phyloP scores from a whole-genome alignment of 2,329 filamentous ascomycete genomes.

The Microcyclosporella mali region DNA sequence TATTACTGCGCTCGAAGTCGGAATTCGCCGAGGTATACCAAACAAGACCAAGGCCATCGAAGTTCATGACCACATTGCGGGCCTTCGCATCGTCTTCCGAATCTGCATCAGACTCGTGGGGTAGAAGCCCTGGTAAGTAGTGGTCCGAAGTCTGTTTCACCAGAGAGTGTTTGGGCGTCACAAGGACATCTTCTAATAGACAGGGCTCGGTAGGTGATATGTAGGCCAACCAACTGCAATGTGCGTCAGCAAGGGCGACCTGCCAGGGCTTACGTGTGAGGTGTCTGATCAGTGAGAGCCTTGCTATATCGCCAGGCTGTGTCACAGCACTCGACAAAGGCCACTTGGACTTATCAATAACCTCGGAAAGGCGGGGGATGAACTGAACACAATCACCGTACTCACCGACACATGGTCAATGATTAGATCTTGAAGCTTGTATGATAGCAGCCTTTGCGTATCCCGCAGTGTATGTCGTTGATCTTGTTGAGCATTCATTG shows the following conservation, averaged over 20 bases:
- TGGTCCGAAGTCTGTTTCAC: slow-evolving; percentile 47
- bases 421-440: background rate
- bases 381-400: background rate
- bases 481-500: too few species aligned
- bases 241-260: too few species aligned
- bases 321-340: too few species aligned
- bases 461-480: too few species aligned
- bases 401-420: slow-evolving; percentile 30
- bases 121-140: slow-evolving; percentile 49
- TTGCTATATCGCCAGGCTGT: too few species aligned
- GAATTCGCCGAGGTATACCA: slow-evolving; percentile 48
- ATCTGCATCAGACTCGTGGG: slow-evolving; percentile 40
- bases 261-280: too few species aligned
- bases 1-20: slow-evolving; percentile 33
- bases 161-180: slow-evolving; percentile 40
- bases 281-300: too few species aligned
- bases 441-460: too few species aligned
- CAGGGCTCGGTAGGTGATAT: slow-evolving; percentile 48
- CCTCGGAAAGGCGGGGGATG: too few species aligned
- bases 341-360: too few species aligned
- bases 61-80: slow-evolving; percentile 49
- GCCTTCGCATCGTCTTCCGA: slow-evolving; percentile 42
- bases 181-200: slow-evolving; percentile 50
- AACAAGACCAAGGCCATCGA: slow-evolving; percentile 51
- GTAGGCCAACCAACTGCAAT: slow-evolving; percentile 51